These are phyloP conservation scores for Tuber indicum DNA, from an alignment of 495 filamentous ascomycete genomes.

Conservation along the genomic window DNA sequence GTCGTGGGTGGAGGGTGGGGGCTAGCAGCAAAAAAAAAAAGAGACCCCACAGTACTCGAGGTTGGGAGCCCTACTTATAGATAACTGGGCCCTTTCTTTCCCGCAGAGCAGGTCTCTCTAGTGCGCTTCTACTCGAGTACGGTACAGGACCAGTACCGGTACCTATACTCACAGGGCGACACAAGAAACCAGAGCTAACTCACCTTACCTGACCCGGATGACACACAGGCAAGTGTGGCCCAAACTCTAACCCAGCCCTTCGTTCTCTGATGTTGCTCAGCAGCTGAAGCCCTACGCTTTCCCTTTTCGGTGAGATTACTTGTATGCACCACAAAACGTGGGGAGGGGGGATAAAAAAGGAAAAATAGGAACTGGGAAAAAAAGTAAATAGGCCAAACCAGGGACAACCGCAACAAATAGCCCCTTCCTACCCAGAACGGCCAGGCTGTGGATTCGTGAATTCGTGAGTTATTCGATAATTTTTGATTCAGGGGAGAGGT, in stretches of 20 bases:
- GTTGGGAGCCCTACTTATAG: background rate
- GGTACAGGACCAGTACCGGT: background rate
- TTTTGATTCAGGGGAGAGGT: background rate
- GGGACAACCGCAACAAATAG: background rate
- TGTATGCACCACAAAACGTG: background rate
- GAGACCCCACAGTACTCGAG: background rate
- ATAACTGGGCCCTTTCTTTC: background rate
- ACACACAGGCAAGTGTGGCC: background rate
- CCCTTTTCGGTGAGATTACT: slow-evolving; percentile 1
- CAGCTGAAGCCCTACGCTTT: slow-evolving; percentile 2
- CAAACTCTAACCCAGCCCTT: background rate
- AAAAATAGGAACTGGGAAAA: background rate
- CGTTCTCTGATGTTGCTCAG: background rate
- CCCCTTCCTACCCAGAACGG: slow-evolving; percentile 1
- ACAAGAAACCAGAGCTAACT: background rate
- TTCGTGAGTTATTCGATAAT: background rate
- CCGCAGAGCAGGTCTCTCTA: background rate
- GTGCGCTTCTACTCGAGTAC: background rate
- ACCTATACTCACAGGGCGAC: slow-evolving; percentile 1
- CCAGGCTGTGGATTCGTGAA: background rate
- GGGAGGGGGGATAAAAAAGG: background rate
- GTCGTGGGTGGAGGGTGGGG: background rate
- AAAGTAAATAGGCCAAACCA: background rate
- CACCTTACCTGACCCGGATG: background rate
- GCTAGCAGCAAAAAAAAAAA: background rate